Conservation (phyloP, 768 basidiomycete genomes). For the Boletus pseudo-olivaceus region DNA sequence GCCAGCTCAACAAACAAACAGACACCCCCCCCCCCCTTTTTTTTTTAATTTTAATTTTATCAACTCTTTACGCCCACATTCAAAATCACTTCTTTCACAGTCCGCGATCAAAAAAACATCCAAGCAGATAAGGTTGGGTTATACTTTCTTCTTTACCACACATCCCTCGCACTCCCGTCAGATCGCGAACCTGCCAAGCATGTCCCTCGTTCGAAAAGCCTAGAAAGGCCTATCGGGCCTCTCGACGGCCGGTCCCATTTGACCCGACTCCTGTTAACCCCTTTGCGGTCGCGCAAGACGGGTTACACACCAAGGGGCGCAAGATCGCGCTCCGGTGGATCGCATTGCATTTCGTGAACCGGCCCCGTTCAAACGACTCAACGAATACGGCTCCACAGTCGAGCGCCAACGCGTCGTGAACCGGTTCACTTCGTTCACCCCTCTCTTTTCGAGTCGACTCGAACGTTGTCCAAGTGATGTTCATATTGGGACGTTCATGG, state of each 20-base stretch:
- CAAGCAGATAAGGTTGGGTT: background rate
- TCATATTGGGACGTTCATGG: background rate
- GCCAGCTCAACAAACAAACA: background rate
- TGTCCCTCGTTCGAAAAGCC: background rate
- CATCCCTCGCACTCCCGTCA: background rate
- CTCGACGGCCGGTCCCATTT: background rate
- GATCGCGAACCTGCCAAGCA: background rate
- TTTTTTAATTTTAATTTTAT: too few species aligned
- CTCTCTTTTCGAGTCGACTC: background rate
- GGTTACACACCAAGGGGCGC: background rate
- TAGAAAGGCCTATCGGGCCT: background rate
- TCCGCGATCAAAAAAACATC: constrained; percentile 3
- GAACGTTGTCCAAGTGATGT: background rate
- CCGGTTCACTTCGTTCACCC: background rate
- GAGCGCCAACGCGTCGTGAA: background rate
- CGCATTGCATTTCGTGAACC: background rate
- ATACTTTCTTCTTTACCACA: background rate
- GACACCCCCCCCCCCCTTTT: background rate
- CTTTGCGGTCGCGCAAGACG: background rate
- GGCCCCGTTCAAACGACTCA: too few species aligned
- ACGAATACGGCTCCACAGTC: background rate
- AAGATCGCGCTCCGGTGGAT: background rate
- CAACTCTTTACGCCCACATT: background rate
- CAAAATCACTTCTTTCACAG: background rate
- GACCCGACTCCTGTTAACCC: background rate